Evolutionary conservation across 352 stramenopile species (phyloP).

Genomic region (Pythium angustatum): DNA sequence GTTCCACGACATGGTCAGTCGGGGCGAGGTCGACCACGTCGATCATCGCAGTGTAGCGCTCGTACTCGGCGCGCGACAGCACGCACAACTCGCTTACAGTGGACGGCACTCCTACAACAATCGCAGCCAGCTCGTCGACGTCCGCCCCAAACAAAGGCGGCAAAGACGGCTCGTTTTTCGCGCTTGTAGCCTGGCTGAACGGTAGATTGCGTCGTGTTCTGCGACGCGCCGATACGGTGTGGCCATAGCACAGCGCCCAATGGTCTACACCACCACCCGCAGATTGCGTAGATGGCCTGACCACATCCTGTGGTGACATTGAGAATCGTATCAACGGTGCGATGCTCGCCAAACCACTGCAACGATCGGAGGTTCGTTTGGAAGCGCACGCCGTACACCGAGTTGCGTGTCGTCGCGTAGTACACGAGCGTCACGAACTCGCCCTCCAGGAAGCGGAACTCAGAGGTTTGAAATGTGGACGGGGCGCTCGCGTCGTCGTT

Average conservation of each 20-base stretch:
- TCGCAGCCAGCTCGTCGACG: background rate
- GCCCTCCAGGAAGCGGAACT: background rate
- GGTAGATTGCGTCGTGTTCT: background rate
- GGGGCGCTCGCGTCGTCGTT: background rate
- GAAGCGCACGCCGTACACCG: background rate
- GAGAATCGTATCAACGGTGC: background rate
- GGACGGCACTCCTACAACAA: background rate
- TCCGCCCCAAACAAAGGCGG: background rate
- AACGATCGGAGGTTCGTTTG: background rate
- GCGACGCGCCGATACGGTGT: background rate
- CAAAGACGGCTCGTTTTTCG: background rate
- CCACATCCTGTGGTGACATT: background rate
- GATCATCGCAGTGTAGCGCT: background rate
- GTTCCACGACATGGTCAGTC: background rate
- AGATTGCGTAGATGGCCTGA: background rate
- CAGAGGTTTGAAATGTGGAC: background rate
- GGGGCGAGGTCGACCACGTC: background rate
- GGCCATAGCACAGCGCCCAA: background rate
- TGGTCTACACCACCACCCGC: background rate
- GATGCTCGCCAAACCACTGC: background rate
- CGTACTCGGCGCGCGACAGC: background rate
- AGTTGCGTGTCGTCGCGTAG: background rate
- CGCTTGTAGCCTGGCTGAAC: background rate
- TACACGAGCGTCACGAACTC: background rate
- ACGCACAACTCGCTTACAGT: background rate